Evolutionary conservation across 2,329 filamentous ascomycete genomes (phyloP).

Genomic region (Hortaea sp.): DNA sequence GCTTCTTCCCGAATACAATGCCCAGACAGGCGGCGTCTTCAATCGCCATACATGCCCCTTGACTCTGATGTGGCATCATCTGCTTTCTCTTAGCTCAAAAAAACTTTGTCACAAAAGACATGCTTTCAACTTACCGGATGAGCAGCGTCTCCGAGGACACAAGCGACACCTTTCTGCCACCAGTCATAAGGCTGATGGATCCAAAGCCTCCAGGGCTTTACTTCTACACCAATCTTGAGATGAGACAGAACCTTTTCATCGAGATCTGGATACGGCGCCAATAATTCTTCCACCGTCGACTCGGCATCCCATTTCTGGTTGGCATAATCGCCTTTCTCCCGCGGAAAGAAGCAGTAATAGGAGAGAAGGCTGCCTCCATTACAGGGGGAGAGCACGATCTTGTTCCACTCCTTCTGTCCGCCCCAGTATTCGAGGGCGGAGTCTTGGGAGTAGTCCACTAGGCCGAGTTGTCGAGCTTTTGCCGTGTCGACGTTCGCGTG

Average conservation of each 20-base stretch:
- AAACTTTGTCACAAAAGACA: neutral
- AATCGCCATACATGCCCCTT: slow-evolving; percentile 60
- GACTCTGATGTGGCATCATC: slow-evolving; percentile 61
- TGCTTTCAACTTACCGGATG: slow-evolving; percentile 35
- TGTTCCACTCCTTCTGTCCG: slow-evolving; percentile 52
- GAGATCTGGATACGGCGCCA: slow-evolving; percentile 50
- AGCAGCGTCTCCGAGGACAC: slow-evolving; percentile 55
- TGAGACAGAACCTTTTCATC: slow-evolving; percentile 49
- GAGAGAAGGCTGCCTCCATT: slow-evolving; percentile 55
- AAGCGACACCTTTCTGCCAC: slow-evolving; percentile 41
- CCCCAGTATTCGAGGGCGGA: slow-evolving; percentile 61
- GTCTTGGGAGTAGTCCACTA: slow-evolving; percentile 53
- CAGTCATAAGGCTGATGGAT: slow-evolving; percentile 54
- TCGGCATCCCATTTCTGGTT: slow-evolving; percentile 51
- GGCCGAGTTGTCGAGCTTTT: slow-evolving; percentile 48
- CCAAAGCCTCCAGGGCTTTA: slow-evolving; percentile 57
- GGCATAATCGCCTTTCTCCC: slow-evolving; percentile 49
- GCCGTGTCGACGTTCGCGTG: slow-evolving; percentile 55
- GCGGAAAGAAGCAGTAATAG: slow-evolving; percentile 62
- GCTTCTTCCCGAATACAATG: slow-evolving; percentile 45
- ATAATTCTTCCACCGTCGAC: slow-evolving; percentile 42
- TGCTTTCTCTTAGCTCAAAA: slow-evolving; percentile 27
- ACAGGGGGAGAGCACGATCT: slow-evolving; percentile 62
- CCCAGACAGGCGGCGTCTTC: slow-evolving; percentile 56
- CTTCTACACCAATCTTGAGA: slow-evolving; percentile 50